These are phyloP conservation scores for Thelonectria olida DNA, from an alignment of 2,329 filamentous ascomycete species.

Conservation along the genomic window DNA sequence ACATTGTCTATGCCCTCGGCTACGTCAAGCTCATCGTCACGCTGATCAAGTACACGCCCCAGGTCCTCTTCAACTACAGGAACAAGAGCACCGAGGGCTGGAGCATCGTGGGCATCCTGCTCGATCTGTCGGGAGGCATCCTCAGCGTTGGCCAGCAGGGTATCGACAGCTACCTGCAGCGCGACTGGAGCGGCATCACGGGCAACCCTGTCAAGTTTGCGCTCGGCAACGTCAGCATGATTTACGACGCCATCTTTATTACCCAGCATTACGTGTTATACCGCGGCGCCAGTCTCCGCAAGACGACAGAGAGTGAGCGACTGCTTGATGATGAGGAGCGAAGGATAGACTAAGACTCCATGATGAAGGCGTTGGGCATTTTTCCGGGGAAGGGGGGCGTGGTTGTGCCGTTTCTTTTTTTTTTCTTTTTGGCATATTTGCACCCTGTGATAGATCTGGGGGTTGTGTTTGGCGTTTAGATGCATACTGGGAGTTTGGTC, in stretches of 20 bases:
- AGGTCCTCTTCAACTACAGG: constrained; percentile 83
- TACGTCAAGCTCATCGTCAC: constrained; percentile 92
- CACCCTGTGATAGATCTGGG: neutral
- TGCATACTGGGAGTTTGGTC: neutral
- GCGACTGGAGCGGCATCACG: constrained; percentile 89
- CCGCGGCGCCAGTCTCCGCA: constrained; percentile 24
- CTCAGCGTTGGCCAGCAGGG: constrained; percentile 83
- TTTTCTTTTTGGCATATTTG: neutral
- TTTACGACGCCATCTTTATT: constrained; percentile 89
- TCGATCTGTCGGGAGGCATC: constrained; percentile 84
- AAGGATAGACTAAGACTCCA: constrained; percentile 27
- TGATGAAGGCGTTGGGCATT: neutral
- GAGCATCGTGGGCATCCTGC: constrained; percentile 84
- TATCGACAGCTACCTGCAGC: constrained; percentile 85
- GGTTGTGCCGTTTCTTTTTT: neutral
- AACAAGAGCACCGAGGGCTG: constrained; percentile 88
- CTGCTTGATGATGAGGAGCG: constrained; percentile 44
- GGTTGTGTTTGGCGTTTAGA: neutral
- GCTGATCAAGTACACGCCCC: constrained; percentile 91
- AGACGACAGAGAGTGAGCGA: constrained; percentile 35
- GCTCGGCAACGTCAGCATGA: constrained; percentile 83
- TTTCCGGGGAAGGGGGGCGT: neutral
- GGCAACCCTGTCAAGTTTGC: constrained; percentile 93
- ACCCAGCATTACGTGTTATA: constrained; percentile 90
- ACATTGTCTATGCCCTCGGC: constrained; percentile 74